Conservation (phyloP, 768 basidiomycete species). For the Fistulinella prunicolor region DNA sequence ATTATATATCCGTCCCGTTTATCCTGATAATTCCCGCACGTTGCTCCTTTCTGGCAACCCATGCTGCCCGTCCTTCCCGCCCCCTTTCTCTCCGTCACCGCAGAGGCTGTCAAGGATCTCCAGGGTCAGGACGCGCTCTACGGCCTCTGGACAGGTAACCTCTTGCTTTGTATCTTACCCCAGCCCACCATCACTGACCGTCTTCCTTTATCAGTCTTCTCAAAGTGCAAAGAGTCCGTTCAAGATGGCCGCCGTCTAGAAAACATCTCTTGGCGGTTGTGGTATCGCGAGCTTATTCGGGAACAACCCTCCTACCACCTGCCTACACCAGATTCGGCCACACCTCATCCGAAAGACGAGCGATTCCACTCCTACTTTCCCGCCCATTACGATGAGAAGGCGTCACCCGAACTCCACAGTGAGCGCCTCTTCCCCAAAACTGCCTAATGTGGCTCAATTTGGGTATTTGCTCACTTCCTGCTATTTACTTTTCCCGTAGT, state of each 20-base stretch:
- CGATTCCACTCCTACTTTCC: slow-evolving; percentile 29
- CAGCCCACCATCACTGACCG: slow-evolving; percentile 6
- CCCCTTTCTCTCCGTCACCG: slow-evolving; percentile 64
- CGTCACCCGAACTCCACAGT: slow-evolving; percentile 14
- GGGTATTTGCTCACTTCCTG: slow-evolving; percentile 9
- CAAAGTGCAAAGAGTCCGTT: slow-evolving; percentile 76
- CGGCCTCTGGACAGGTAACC: slow-evolving; percentile 64
- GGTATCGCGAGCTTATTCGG: slow-evolving; percentile 62
- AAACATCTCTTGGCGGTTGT: slow-evolving; percentile 85
- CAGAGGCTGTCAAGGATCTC: slow-evolving; percentile 64
- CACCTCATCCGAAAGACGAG: slow-evolving; percentile 17
- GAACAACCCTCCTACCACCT: slow-evolving; percentile 28
- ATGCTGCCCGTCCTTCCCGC: slow-evolving; percentile 56
- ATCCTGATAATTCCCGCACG: slow-evolving; percentile 1
- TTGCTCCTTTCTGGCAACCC: slow-evolving; percentile 15
- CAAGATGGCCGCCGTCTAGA: slow-evolving; percentile 80
- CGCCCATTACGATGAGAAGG: slow-evolving; percentile 15
- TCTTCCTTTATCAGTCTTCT: slow-evolving; percentile 56
- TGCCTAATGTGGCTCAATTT: slow-evolving; percentile 11
- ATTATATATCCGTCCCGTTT: slow-evolving; percentile 19
- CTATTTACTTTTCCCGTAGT: slow-evolving; percentile 22
- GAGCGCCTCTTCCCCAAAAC: slow-evolving; percentile 13
- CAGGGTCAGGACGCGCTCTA: slow-evolving; percentile 66
- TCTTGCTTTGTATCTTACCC: slow-evolving; percentile 4
- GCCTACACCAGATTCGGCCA: slow-evolving; percentile 26